phyloP scores from a whole-genome alignment of 2,329 filamentous ascomycete species.

The Chrysosporium queenslandicum region DNA sequence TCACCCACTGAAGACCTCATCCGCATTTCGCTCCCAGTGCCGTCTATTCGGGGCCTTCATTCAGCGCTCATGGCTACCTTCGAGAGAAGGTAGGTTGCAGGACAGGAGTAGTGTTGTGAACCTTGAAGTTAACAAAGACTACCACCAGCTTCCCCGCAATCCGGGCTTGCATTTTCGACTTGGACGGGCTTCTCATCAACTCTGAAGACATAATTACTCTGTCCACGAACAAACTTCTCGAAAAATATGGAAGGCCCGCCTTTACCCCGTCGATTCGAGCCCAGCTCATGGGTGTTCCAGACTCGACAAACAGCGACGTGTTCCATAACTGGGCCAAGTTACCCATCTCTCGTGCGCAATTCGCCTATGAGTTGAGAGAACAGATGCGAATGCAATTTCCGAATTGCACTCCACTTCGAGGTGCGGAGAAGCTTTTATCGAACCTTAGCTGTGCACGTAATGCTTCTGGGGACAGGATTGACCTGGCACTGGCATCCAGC shows the following conservation, averaged over 20 bases:
- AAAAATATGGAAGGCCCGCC: conserved; percentile 18
- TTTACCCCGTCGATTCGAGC: conserved; percentile 18
- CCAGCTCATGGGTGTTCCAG: conserved; percentile 21
- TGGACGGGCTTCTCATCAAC: conserved; percentile 29
- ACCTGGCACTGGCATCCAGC: conserved; percentile 22
- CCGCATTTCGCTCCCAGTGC: background rate
- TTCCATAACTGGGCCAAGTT: conserved; percentile 29
- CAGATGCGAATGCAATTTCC: conserved; percentile 24
- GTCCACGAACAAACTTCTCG: conserved; percentile 18
- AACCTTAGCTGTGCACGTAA: conserved; percentile 17
- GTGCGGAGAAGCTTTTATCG: conserved; percentile 18
- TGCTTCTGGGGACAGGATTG: conserved; percentile 16
- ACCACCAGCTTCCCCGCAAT: conserved; percentile 20
- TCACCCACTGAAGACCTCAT: background rate
- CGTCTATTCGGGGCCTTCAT: background rate
- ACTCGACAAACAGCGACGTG: conserved; percentile 21
- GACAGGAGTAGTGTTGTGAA: background rate
- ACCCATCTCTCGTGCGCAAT: conserved; percentile 25
- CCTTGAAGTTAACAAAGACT: background rate
- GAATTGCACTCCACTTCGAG: conserved; percentile 21
- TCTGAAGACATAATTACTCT: conserved; percentile 27
- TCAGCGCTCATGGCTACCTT: background rate
- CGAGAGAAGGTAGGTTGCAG: background rate
- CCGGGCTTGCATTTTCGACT: conserved; percentile 30
- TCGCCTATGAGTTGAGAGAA: conserved; percentile 24